These are phyloP conservation scores for Naganishia vishniacii DNA, from an alignment of 768 basidiomycete genomes.

Conservation along the genomic window DNA sequence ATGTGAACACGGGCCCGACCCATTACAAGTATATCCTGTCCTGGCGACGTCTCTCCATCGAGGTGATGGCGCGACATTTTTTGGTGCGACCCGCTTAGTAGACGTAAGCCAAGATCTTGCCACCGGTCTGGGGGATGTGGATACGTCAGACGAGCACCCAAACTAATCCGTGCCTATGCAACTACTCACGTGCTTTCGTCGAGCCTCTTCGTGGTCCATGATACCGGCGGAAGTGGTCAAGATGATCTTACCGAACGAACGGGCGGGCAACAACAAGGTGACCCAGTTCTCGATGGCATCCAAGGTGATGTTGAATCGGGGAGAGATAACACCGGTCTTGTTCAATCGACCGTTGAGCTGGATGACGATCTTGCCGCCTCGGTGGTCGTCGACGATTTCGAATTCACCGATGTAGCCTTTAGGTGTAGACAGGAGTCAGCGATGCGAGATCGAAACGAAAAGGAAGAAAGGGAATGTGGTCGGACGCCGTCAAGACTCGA, in stretches of 20 bases:
- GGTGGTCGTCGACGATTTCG: conserved; percentile 98
- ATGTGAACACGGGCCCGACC: background rate
- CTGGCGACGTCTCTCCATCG: conserved; percentile 11
- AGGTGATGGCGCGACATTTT: background rate
- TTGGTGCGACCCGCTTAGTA: conserved; percentile 58
- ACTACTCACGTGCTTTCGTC: conserved; percentile 77
- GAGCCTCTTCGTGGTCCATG: conserved; percentile 97
- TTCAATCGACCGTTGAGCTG: conserved; percentile 97
- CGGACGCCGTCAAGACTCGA: conserved; percentile 11
- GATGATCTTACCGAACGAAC: conserved; percentile 95
- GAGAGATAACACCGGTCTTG: conserved; percentile 99
- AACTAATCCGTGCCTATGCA: background rate
- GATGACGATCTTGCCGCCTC: conserved; percentile 93
- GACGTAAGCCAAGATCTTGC: conserved; percentile 86
- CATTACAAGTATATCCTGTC: conserved; percentile 23
- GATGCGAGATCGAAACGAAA: background rate
- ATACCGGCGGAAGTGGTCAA: conserved; percentile 96
- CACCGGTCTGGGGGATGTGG: conserved; percentile 54
- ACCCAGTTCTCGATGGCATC: conserved; percentile 78
- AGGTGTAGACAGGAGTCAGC: background rate
- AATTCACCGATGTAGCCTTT: conserved; percentile 97
- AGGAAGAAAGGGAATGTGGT: conserved; percentile 5
- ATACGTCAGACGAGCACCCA: background rate
- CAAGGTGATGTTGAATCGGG: conserved; percentile 92
- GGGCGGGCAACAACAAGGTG: conserved; percentile 88